phyloP scores from a whole-genome alignment of 2,329 filamentous ascomycete species.

The Beauveria scarabaeidicola region DNA sequence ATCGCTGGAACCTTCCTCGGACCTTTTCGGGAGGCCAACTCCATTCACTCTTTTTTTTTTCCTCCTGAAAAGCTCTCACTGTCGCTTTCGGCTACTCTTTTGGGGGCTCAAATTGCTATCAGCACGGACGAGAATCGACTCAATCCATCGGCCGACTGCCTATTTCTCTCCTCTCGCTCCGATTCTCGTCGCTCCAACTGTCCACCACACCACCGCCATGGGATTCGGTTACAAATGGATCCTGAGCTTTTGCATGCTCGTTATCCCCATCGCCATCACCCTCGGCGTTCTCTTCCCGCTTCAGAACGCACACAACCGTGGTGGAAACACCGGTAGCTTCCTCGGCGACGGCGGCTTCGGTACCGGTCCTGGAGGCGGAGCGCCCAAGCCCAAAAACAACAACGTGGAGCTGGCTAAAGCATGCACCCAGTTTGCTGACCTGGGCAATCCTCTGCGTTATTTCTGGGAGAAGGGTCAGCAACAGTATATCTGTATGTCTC shows the following conservation, averaged over 20 bases:
- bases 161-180: background rate
- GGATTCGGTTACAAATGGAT: constrained; percentile 31
- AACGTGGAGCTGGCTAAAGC: constrained; percentile 26
- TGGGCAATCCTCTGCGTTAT: constrained; percentile 29
- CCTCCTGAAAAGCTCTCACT: constrained; percentile 3
- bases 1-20: background rate
- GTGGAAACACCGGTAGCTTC: constrained; percentile 37
- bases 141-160: background rate
- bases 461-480: constrained; percentile 27
- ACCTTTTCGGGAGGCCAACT: background rate
- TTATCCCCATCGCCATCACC: constrained; percentile 40
- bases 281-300: constrained; percentile 42
- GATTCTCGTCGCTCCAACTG: background rate
- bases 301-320: constrained; percentile 33
- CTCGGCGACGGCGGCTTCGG: constrained; percentile 19
- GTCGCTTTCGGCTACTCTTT: background rate
- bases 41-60: constrained; percentile 10
- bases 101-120: background rate
- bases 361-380: constrained; percentile 15
- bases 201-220: constrained; percentile 22
- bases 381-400: constrained; percentile 20
- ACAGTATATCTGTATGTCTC: constrained; percentile 36
- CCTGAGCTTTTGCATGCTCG: constrained; percentile 41
- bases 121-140: background rate
- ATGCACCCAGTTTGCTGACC: constrained; percentile 37